phyloP scores from a whole-genome alignment of 2,329 filamentous ascomycete genomes.

The Chalaropsis ovoidea region DNA sequence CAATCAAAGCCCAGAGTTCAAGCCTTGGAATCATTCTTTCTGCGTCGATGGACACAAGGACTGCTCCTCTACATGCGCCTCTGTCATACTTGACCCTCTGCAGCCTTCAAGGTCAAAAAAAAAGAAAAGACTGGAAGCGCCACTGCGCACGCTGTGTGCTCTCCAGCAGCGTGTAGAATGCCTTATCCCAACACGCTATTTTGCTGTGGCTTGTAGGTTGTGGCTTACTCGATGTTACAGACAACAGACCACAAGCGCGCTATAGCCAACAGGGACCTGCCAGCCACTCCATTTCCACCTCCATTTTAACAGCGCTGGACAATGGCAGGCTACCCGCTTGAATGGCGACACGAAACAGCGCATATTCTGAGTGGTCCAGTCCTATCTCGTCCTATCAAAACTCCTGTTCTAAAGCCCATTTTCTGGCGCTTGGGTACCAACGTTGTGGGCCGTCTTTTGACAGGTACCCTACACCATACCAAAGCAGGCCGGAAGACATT shows the following conservation, averaged over 20 bases:
- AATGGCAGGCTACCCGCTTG: not conserved
- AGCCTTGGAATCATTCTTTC: too few species aligned
- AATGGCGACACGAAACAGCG: not conserved
- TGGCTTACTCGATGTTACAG: not conserved
- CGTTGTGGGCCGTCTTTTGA: not conserved
- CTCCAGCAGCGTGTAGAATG: not conserved
- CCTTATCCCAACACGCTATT: not conserved
- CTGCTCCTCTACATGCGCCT: not conserved
- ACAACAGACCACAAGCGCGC: not conserved
- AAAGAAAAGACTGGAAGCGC: not conserved
- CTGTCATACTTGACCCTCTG: not conserved
- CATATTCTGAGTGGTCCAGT: not conserved
- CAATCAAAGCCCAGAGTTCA: not conserved
- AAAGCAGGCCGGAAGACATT: not conserved
- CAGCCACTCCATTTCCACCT: conserved; percentile 8
- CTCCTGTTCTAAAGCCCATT: not conserved
- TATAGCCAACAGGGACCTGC: not conserved
- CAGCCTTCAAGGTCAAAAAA: not conserved
- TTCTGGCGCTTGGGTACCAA: not conserved
- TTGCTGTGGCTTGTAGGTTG: conserved; percentile 1
- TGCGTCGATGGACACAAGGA: not conserved
- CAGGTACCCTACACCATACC: not conserved
- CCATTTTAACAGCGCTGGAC: not conserved
- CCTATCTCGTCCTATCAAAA: not conserved
- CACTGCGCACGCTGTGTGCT: conserved; percentile 7